A percentile compares a stretch with the other conserved stretches of the same genome.
phyloP scores from a whole-genome alignment of 2,329 filamentous ascomycete genomes.

The Xylariaceae sp. region DNA sequence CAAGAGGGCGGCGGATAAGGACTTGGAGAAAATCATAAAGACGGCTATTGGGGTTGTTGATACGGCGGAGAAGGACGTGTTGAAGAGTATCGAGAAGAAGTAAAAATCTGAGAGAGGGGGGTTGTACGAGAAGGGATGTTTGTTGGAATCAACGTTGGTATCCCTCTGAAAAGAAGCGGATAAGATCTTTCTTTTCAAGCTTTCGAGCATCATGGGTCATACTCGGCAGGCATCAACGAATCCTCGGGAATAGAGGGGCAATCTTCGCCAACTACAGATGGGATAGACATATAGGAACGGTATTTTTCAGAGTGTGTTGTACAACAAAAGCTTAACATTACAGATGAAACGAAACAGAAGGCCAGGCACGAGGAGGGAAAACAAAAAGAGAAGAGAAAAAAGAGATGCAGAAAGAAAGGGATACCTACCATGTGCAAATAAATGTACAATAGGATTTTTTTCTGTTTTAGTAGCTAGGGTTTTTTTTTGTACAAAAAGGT shows the following conservation, averaged over 20 bases:
- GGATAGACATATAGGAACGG: too few species aligned
- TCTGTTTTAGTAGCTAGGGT: constrained; percentile 21
- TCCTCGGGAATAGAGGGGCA: too few species aligned
- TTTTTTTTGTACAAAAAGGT: constrained; percentile 22
- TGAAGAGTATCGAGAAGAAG: constrained; percentile 34
- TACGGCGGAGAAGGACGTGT: constrained; percentile 44
- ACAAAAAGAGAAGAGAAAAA: neutral
- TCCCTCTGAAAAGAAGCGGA: too few species aligned
- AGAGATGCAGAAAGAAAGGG: neutral
- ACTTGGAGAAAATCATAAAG: constrained; percentile 44
- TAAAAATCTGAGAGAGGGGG: constrained; percentile 20
- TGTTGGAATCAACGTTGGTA: neutral
- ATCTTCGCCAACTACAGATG: too few species aligned
- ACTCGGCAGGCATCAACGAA: too few species aligned
- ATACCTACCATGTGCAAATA: neutral
- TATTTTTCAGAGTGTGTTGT: neutral
- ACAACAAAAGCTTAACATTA: too few species aligned
- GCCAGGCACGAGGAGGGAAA: neutral
- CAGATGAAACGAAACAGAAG: too few species aligned
- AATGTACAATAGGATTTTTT: constrained; percentile 23
- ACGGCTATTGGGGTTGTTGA: constrained; percentile 48
- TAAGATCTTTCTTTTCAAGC: too few species aligned
- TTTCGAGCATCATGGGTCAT: too few species aligned
- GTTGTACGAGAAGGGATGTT: neutral
- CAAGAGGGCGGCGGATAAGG: constrained; percentile 38